Evolutionary conservation across 257 asterid genomes (phyloP).

Genomic region (Gentiana macrophylla): DNA sequence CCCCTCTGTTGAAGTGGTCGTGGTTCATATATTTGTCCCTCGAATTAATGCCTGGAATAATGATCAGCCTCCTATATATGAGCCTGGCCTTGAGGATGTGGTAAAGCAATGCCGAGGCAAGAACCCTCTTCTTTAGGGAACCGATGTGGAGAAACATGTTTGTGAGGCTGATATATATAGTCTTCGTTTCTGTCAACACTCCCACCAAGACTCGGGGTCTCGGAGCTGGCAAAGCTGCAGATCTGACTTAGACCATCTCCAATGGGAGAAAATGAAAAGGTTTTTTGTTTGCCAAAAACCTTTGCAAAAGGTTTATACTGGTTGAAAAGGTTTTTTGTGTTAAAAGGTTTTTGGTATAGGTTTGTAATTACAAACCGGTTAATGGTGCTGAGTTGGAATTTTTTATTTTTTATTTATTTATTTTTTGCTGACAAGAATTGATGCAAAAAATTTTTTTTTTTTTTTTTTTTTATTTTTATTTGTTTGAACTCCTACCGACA

Average conservation of each 20-base stretch:
- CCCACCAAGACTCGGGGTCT: conserved; percentile 27
- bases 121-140: conserved; percentile 26
- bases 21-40: conserved; percentile 24
- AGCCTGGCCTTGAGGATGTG: conserved; percentile 27
- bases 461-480: too few relatives aligned
- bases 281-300: too few relatives aligned
- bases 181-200: conserved; percentile 28
- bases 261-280: too few relatives aligned
- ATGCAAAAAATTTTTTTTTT: too few relatives aligned
- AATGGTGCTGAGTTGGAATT: too few relatives aligned
- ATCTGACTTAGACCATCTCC: conserved; percentile 11
- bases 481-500: too few relatives aligned
- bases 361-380: too few relatives aligned
- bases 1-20: conserved; percentile 28
- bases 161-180: conserved; percentile 19
- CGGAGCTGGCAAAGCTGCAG: conserved; percentile 36
- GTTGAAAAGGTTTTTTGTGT: too few relatives aligned
- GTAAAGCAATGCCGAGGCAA: conserved; percentile 30
- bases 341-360: too few relatives aligned
- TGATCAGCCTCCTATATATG: conserved; percentile 25
- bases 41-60: conserved; percentile 28
- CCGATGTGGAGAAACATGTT: conserved; percentile 25
- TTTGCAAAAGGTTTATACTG: too few relatives aligned
- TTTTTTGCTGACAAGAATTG: too few relatives aligned
- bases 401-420: too few relatives aligned